These are phyloP conservation scores for Chlamydomonas sphaeroides DNA, from an alignment of 139 green algal species.

Conservation along the genomic window DNA sequence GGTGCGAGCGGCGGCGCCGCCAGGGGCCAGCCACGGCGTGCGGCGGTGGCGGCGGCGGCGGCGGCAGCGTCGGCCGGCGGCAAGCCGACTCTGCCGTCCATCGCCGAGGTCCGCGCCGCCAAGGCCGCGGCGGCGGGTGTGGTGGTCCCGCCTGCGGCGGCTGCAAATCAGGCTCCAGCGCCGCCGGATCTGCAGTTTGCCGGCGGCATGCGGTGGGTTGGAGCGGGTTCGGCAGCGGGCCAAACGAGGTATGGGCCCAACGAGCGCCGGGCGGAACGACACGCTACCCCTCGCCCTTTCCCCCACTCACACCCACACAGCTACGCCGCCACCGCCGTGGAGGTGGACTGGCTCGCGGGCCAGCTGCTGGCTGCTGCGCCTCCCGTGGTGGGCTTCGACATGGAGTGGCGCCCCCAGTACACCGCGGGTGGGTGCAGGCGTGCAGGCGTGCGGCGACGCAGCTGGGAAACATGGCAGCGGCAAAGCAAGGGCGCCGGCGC, in stretches of 20 bases:
- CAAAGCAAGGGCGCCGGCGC: too few relatives aligned
- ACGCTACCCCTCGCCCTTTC: too few relatives aligned
- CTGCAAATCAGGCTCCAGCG: background rate
- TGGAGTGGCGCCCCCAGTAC: conserved; percentile 44
- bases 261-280: too few relatives aligned
- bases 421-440: too few relatives aligned
- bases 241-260: too few relatives aligned
- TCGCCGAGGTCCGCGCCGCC: conserved; percentile 21
- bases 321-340: conserved; percentile 3
- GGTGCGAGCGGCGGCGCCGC: background rate
- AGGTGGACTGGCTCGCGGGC: conserved; percentile 35
- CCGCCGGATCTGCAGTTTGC: background rate
- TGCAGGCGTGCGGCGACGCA: too few relatives aligned
- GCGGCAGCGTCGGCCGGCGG: too few relatives aligned
- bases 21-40: background rate
- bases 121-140: background rate
- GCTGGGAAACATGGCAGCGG: too few relatives aligned
- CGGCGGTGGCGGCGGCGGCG: background rate
- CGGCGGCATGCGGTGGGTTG: too few relatives aligned
- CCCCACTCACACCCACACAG: background rate
- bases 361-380: conserved; percentile 4
- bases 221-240: too few relatives aligned
- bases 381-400: conserved; percentile 16
- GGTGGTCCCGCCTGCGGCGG: background rate
- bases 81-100: conserved; percentile 34